phyloP scores from a whole-genome alignment of 2,329 filamentous ascomycete species.

The Trichoderma afroharzianum region DNA sequence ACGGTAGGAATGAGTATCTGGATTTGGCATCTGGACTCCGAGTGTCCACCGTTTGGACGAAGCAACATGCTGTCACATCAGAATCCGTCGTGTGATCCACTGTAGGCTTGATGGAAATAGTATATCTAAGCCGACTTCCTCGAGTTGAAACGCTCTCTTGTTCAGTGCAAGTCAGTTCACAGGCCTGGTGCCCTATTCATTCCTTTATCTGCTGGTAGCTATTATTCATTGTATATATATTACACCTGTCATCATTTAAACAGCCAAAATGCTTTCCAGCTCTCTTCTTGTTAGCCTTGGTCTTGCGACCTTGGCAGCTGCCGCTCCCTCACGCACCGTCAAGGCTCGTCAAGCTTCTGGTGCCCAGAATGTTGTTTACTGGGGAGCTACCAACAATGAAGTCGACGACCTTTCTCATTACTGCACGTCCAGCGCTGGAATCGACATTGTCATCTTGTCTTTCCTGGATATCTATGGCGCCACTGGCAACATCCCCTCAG shows the following conservation, averaged over 20 bases:
- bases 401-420: conserved; percentile 35
- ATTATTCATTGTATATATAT: conserved; percentile 10
- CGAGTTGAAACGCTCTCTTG: background rate
- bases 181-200: background rate
- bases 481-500: conserved; percentile 35
- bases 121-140: background rate
- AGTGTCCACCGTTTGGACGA: background rate
- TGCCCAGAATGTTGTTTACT: conserved; percentile 31
- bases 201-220: background rate
- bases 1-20: background rate
- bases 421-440: conserved; percentile 35
- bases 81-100: background rate
- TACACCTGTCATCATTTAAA: background rate
- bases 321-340: conserved; percentile 3
- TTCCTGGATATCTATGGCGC: conserved; percentile 39
- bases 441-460: conserved; percentile 41
- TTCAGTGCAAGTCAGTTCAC: background rate
- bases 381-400: conserved; percentile 29
- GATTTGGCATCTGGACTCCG: background rate
- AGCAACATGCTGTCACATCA: background rate
- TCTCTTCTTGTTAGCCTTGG: background rate
- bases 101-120: background rate
- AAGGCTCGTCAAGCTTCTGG: conserved; percentile 19
- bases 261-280: background rate
- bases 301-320: conserved; percentile 14